Conservation (phyloP, 805 yeast species). For the Lipomyces anomalus region DNA sequence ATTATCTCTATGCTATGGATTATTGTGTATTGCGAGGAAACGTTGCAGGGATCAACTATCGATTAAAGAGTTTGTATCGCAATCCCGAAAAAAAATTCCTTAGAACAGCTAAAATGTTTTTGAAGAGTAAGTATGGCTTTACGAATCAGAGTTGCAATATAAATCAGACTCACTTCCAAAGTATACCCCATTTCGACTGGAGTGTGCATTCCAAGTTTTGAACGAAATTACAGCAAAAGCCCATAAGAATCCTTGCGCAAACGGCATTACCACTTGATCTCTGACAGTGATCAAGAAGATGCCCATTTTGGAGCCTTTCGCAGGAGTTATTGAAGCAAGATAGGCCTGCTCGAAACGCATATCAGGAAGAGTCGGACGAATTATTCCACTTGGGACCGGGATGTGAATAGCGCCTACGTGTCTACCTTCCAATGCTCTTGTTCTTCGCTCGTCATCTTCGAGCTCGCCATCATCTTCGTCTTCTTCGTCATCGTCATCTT, state of each 20-base stretch:
- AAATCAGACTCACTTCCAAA: conserved; percentile 10
- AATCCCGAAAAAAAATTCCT: neutral
- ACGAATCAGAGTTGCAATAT: neutral
- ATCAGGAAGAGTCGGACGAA: conserved; percentile 9
- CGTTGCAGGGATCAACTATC: no score
- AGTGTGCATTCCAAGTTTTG: conserved; percentile 8
- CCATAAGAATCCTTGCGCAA: conserved; percentile 21
- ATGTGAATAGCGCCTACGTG: neutral
- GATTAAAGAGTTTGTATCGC: neutral
- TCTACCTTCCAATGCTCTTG: neutral
- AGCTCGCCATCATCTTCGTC: conserved; percentile 1
- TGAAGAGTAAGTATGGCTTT: neutral
- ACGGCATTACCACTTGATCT: conserved; percentile 23
- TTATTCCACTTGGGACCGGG: neutral
- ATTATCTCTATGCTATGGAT: no score
- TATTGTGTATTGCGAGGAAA: conserved; percentile 2
- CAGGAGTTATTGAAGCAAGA: conserved; percentile 8
- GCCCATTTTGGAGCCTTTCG: conserved; percentile 12
- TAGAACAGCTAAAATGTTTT: neutral
- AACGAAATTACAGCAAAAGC: conserved; percentile 5
- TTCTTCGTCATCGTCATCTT: neutral
- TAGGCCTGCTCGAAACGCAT: conserved; percentile 20
- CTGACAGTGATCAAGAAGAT: conserved; percentile 14
- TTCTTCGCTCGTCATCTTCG: conserved; percentile 1
- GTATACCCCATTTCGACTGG: conserved; percentile 5